phyloP scores from a whole-genome alignment of 2,329 filamentous ascomycete genomes.

The Colletotrichum godetiae region DNA sequence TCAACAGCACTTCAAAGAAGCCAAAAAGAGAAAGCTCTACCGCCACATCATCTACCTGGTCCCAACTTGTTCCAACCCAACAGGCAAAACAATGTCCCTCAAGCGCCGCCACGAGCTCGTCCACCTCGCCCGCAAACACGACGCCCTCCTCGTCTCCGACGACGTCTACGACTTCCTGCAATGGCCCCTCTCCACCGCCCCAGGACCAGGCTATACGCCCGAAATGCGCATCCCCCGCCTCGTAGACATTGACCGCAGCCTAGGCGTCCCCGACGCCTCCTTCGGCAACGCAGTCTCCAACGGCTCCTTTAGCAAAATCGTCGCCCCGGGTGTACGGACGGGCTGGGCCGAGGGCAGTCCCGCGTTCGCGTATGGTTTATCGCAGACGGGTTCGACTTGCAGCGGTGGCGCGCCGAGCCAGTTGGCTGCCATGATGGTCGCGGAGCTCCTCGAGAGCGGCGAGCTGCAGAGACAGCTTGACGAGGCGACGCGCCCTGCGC shows the following conservation, averaged over 20 bases:
- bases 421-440: conserved; percentile 63
- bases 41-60: conserved; percentile 89
- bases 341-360: conserved; percentile 87
- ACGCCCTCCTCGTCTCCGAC: conserved; percentile 87
- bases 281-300: conserved; percentile 90
- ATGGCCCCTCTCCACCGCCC: conserved; percentile 66
- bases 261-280: conserved; percentile 63
- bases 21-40: conserved; percentile 75
- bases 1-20: conserved; percentile 28
- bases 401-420: conserved; percentile 70
- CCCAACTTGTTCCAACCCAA: conserved; percentile 90
- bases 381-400: conserved; percentile 63
- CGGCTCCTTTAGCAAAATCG: conserved; percentile 90
- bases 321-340: conserved; percentile 82
- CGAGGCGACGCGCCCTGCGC: conserved; percentile 53
- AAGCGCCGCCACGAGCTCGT: conserved; percentile 76
- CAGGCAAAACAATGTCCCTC: conserved; percentile 83
- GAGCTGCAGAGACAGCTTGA: conserved; percentile 58
- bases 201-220: conserved; percentile 44
- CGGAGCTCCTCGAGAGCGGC: conserved; percentile 58
- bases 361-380: conserved; percentile 61
- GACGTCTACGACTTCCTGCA: conserved; percentile 96
- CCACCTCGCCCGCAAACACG: conserved; percentile 78
- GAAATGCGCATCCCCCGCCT: conserved; percentile 74
- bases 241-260: conserved; percentile 79